phyloP scores from a whole-genome alignment of 306 rosid genomes.

The Corylus heterophylla region DNA sequence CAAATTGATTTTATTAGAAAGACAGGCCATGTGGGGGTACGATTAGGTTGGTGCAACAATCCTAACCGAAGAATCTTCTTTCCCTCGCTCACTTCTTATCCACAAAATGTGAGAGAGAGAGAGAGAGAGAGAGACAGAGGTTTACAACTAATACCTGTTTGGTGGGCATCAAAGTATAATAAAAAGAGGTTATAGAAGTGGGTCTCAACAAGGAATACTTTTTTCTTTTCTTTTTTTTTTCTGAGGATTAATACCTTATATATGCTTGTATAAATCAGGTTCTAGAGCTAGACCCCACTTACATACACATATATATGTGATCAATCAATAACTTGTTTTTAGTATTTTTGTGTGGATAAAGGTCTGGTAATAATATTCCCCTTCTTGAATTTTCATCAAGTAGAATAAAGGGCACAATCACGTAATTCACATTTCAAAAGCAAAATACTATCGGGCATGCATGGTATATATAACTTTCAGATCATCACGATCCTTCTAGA shows the following conservation, averaged over 20 bases:
- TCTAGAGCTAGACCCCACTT: background rate
- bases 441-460: too few species aligned
- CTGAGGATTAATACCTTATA: too few species aligned
- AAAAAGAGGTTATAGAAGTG: background rate
- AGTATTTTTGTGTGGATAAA: too few species aligned
- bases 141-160: constrained; percentile 1
- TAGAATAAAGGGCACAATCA: too few species aligned
- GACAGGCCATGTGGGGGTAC: constrained; percentile 25
- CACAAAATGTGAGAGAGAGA: background rate
- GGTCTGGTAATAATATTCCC: too few species aligned
- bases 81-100: background rate
- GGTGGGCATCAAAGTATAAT: background rate
- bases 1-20: background rate
- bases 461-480: too few species aligned
- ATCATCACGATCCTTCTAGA: too few species aligned
- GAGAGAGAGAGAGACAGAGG: background rate
- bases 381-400: too few species aligned
- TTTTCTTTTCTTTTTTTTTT: background rate
- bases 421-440: background rate
- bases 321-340: too few species aligned
- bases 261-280: background rate
- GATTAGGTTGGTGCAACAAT: constrained; percentile 28
- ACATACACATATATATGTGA: background rate
- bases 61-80: constrained; percentile 8
- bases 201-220: background rate